These are phyloP conservation scores for Solanum habrochaites DNA, from an alignment of 257 asterid species.

Conservation along the genomic window DNA sequence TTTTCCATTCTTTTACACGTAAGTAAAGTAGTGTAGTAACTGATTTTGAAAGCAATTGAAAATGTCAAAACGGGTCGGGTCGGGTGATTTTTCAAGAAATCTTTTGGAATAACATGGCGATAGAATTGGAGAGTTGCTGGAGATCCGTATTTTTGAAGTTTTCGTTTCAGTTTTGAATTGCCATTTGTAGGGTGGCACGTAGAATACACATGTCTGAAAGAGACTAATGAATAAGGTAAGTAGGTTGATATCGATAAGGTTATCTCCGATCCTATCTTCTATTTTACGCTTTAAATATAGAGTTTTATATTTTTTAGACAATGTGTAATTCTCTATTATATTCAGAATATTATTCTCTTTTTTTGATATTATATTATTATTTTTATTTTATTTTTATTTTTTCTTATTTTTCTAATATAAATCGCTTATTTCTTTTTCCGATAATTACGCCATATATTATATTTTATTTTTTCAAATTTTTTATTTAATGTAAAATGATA, in stretches of 20 bases:
- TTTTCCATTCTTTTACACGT: neutral
- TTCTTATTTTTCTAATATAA: too few relatives aligned
- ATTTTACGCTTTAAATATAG: too few relatives aligned
- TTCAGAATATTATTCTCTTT: rapidly evolving
- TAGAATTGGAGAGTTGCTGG: neutral
- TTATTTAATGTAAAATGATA: too few relatives aligned
- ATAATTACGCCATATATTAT: rapidly evolving
- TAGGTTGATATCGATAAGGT: too few relatives aligned
- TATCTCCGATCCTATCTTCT: too few relatives aligned
- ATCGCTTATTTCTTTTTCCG: too few relatives aligned
- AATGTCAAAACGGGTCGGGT: neutral
- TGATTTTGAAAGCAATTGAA: neutral
- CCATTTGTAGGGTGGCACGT: neutral
- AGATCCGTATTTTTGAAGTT: neutral
- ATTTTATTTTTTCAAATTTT: too few relatives aligned
- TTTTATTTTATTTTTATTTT: too few relatives aligned
- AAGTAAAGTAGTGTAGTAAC: neutral
- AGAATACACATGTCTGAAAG: neutral
- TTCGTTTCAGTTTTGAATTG: neutral
- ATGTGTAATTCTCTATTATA: too few relatives aligned
- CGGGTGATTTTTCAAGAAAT: neutral
- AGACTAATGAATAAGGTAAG: neutral
- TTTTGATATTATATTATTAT: too few relatives aligned
- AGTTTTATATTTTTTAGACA: too few relatives aligned
- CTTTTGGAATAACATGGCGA: neutral